Evolutionary conservation across 1,284 basidiomycete species (phyloP).

Genomic region (Pseudozyma pruni): DNA sequence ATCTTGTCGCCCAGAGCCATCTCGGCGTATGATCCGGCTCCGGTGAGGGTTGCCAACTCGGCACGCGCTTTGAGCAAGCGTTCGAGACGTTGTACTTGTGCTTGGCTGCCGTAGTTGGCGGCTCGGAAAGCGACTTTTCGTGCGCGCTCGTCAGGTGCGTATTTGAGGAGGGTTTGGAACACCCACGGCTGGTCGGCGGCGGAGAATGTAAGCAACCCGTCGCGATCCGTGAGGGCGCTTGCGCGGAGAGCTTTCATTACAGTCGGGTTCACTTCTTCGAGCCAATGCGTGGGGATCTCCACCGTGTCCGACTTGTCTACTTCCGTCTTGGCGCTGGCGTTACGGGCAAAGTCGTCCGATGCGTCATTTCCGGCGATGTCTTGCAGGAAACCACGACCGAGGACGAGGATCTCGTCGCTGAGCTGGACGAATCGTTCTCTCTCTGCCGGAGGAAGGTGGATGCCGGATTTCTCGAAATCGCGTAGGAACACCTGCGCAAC

Average conservation of each 20-base stretch:
- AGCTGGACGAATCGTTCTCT: slow-evolving; percentile 86
- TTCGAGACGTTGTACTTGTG: slow-evolving; percentile 60
- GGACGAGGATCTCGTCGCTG: slow-evolving; percentile 88
- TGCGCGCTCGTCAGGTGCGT: slow-evolving; percentile 81
- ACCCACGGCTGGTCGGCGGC: slow-evolving; percentile 74
- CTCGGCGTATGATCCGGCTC: slow-evolving; percentile 58
- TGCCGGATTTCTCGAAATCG: slow-evolving; percentile 97
- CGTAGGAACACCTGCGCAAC: slow-evolving; percentile 93
- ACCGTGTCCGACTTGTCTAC: slow-evolving; percentile 18
- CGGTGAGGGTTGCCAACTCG: slow-evolving; percentile 62
- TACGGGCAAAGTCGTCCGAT: slow-evolving; percentile 42
- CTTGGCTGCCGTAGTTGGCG: slow-evolving; percentile 51
- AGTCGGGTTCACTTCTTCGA: slow-evolving; percentile 43
- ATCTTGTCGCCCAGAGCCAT: slow-evolving; percentile 66
- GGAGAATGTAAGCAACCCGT: slow-evolving; percentile 41
- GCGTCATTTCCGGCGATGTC: slow-evolving; percentile 49
- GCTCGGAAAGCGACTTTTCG: slow-evolving; percentile 78
- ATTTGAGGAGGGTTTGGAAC: slow-evolving; percentile 89
- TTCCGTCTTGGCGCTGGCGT: slow-evolving; percentile 25
- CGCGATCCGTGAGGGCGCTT: slow-evolving; percentile 17
- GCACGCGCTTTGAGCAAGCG: slow-evolving; percentile 54
- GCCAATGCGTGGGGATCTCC: slow-evolving; percentile 46
- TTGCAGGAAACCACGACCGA: slow-evolving; percentile 86
- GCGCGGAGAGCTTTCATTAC: slow-evolving; percentile 29
- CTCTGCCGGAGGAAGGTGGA: slow-evolving; percentile 82